phyloP scores from a whole-genome alignment of 2,329 filamentous ascomycete species.

The Drechslerella stenobrocha region DNA sequence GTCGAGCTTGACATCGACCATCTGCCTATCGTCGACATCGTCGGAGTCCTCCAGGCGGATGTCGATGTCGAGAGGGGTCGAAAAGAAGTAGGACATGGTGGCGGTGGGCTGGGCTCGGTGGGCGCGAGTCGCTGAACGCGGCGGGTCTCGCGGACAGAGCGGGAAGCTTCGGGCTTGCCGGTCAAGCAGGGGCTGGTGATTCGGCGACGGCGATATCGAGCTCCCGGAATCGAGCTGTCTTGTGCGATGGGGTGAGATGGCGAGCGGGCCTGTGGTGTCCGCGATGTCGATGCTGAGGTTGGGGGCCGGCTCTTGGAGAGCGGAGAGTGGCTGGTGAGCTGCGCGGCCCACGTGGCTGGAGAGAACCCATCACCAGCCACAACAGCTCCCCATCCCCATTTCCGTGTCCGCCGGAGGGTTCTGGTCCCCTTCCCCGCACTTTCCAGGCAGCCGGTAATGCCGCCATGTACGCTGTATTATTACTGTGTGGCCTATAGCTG shows the following conservation, averaged over 20 bases:
- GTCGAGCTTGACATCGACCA: slow-evolving; percentile 97
- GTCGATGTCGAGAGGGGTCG: slow-evolving; percentile 97
- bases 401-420: slow-evolving; percentile 37
- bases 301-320: slow-evolving; percentile 11
- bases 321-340: slow-evolving; percentile 12
- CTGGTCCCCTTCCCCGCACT: slow-evolving; percentile 44
- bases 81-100: slow-evolving; percentile 95
- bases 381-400: slow-evolving; percentile 33
- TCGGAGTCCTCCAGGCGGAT: slow-evolving; percentile 95
- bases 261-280: background rate
- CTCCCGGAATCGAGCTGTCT: background rate
- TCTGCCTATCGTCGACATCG: slow-evolving; percentile 76
- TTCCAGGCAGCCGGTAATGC: slow-evolving; percentile 46
- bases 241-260: background rate
- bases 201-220: slow-evolving; percentile 12
- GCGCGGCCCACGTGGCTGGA: slow-evolving; percentile 23
- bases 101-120: slow-evolving; percentile 35
- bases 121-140: background rate
- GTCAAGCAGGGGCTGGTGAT: background rate
- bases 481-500: slow-evolving; percentile 41
- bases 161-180: slow-evolving; percentile 9
- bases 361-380: slow-evolving; percentile 11
- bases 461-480: slow-evolving; percentile 25
- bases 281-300: background rate
- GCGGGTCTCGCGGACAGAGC: slow-evolving; percentile 1